These are phyloP conservation scores for Rhododendron kiyosumense DNA, from an alignment of 148 eudicot species.

Conservation along the genomic window DNA sequence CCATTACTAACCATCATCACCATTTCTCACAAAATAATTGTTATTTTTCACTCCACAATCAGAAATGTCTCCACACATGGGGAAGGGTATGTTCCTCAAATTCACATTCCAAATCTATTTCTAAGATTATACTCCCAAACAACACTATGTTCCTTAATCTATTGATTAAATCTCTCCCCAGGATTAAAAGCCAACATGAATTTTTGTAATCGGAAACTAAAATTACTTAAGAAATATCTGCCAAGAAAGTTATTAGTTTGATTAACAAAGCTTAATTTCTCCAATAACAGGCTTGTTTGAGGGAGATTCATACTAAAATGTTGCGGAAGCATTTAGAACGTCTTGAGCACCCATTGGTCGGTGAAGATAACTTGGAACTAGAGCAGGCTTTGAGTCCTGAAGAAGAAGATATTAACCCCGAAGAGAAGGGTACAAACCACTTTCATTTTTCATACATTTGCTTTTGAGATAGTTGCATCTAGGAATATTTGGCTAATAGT, in stretches of 20 bases:
- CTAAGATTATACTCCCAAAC: not conserved
- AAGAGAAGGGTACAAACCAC: slow-evolving; percentile 35
- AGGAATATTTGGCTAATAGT: slow-evolving; percentile 20
- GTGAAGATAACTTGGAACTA: slow-evolving; percentile 27
- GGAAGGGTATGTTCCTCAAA: not conserved
- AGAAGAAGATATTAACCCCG: slow-evolving; percentile 39
- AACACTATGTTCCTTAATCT: not conserved
- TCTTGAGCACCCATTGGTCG: slow-evolving; percentile 57
- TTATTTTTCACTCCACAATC: not conserved
- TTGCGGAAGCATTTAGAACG: slow-evolving; percentile 68
- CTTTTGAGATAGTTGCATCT: slow-evolving; percentile 3
- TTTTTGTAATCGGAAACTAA: not conserved
- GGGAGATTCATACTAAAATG: slow-evolving; percentile 81
- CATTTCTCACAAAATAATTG: not conserved
- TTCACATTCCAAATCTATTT: not conserved
- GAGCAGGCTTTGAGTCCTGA: slow-evolving; percentile 30
- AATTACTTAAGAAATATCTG: not conserved
- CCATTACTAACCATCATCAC: not conserved
- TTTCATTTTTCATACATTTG: not conserved
- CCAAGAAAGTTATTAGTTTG: slow-evolving; percentile 10
- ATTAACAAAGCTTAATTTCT: not conserved
- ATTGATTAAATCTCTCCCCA: not conserved
- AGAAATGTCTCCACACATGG: not conserved
- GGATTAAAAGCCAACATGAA: not conserved
- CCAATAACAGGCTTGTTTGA: slow-evolving; percentile 72